A percentile compares a stretch with the other conserved stretches of the same genome.
phyloP scores from a whole-genome alignment of 176 grass and related monocot species.

The Melocanna baccifera region DNA sequence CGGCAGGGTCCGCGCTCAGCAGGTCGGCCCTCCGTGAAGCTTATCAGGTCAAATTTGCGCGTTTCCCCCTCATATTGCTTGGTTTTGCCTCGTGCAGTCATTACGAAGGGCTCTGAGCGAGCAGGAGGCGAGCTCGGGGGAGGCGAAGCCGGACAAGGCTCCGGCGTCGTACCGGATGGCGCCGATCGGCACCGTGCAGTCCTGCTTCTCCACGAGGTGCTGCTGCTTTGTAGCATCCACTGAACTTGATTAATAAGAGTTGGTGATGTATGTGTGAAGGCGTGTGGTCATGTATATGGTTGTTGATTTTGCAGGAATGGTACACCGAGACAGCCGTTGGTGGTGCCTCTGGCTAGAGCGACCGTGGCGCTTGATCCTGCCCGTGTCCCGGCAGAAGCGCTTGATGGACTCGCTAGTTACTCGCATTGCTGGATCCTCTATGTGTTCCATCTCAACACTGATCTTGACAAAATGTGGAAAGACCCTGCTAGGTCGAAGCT shows the following conservation, averaged over 20 bases:
- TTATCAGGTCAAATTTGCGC: not conserved
- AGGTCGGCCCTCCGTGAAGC: not conserved
- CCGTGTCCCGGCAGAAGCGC: slow-evolving; percentile 57
- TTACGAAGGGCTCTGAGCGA: slow-evolving; percentile 60
- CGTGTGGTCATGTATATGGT: not conserved
- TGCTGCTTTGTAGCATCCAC: not conserved
- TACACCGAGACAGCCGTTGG: slow-evolving; percentile 85
- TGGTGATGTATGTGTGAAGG: not conserved
- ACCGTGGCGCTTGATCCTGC: slow-evolving; percentile 53
- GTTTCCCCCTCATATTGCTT: no score
- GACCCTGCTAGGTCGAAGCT: slow-evolving; percentile 80
- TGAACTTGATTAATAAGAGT: not conserved
- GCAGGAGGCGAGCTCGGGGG: slow-evolving; percentile 12
- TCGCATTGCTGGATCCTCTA: slow-evolving; percentile 96
- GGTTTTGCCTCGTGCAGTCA: slow-evolving; percentile 37
- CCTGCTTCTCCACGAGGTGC: slow-evolving; percentile 93
- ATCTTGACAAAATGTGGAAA: slow-evolving; percentile 93
- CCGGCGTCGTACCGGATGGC: slow-evolving; percentile 54
- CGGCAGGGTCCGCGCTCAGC: not conserved
- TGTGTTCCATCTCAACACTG: slow-evolving; percentile 91
- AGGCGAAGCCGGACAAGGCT: slow-evolving; percentile 4
- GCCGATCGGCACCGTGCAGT: slow-evolving; percentile 63
- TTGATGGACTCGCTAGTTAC: slow-evolving; percentile 75
- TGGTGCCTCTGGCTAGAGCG: slow-evolving; percentile 81
- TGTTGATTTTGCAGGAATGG: slow-evolving; percentile 57